Evolutionary conservation across 2,329 filamentous ascomycete species (phyloP), one percentile per base, ranked within the genome.

Genomic region (Nemania bipapillata): DNA sequence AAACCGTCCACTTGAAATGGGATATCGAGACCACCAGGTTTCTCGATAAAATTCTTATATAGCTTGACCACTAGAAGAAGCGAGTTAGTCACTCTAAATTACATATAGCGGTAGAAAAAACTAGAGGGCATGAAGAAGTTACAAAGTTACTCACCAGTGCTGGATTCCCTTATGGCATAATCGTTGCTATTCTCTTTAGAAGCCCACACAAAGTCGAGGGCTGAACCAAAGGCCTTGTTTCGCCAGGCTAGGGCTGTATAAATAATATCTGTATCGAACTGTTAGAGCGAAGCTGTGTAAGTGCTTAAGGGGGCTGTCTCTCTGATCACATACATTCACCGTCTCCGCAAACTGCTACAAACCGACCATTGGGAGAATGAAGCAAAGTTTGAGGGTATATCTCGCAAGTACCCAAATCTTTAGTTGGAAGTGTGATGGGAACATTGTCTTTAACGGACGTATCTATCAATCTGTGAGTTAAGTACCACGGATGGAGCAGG

Each of bases 131-230:
- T n/a, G n/a, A 20, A 4, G 35, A 17, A 7, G 20, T 24, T 4
- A 32, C 15, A 8, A 20, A 6, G 12, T 15, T 50, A 28, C 70
- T 68, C 15, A 72, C 92, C 97, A 56, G 95, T 97, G 30, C 92
- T 83, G 4, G 94, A 97, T 82, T 99, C 96, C 40, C 96, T 91
- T 75, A 99, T 98, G 45, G 96, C 96, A 78, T 97, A 98, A 80
- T 99, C 96, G 80, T 97, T 98, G 83, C 93, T 97, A 82, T 97
- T 97, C 66, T 97, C 95, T 82, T 97, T 97, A 52, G 92, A 93
- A 0, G 92, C 95, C 96, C 96, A 99, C 11, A 92, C 94, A 80
- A 99, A 99, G 82, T 99, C 96, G 60, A 98, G 84, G 6, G 95
- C 96, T 47, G 93, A 94, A 24, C 96, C 96, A 77, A 99, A 99